Evolutionary conservation across 345 rosid species (phyloP).

Genomic region (Bruguiera sexangula): DNA sequence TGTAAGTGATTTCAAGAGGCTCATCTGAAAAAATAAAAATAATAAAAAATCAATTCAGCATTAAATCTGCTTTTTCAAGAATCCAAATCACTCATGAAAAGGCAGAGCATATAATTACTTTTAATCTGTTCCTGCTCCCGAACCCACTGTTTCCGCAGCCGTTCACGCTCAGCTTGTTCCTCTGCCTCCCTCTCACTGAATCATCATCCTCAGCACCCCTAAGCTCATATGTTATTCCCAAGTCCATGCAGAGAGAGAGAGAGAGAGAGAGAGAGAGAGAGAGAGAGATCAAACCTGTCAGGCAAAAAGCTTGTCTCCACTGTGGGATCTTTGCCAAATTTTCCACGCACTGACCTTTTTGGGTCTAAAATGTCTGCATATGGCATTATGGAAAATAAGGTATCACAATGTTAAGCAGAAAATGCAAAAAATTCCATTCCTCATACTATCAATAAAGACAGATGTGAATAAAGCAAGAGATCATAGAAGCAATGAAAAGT

Average conservation of each 20-base stretch:
- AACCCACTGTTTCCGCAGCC: constrained; percentile 85
- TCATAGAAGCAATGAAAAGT: neutral
- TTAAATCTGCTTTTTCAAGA: constrained; percentile 1
- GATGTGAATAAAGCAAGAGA: neutral
- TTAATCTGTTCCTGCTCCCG: constrained; percentile 82
- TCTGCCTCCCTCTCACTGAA: constrained; percentile 99
- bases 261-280: constrained; percentile 2
- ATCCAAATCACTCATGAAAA: neutral
- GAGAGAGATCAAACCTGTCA: constrained; percentile 65
- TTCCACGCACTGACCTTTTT: constrained; percentile 42
- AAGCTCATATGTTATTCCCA: constrained; percentile 51
- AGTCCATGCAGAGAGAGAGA: constrained; percentile 14
- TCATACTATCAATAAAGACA: neutral
- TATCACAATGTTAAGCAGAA: neutral
- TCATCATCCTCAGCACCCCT: constrained; percentile 76
- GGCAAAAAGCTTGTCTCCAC: constrained; percentile 97
- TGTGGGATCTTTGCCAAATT: constrained; percentile 91
- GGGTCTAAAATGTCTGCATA: constrained; percentile 26
- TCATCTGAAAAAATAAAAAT: constrained; percentile 52
- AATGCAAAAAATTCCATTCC: neutral
- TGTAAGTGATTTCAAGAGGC: constrained; percentile 93
- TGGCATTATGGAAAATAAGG: neutral
- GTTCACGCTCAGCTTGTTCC: constrained; percentile 98
- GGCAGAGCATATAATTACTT: constrained; percentile 41
- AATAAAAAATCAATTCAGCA: constrained; percentile 10